phyloP scores from a whole-genome alignment of 176 grass and related monocot species.

The Hordeum vulgare region MorexV3_pseudomolecules_assembly NC_058519.1:339034605-339035104 shows the following conservation, averaged over 20 bases:
- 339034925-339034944: no score
- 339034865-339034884: conserved; percentile 44
- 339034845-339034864: conserved; percentile 49
- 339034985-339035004: no score
- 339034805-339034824: background rate
- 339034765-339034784: background rate
- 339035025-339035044: no score
- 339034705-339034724: background rate
- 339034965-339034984: no score
- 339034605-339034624: conserved; percentile 3
- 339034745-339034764: background rate
- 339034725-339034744: background rate
- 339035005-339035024: no score
- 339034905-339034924: no score
- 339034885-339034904: conserved; percentile 56
- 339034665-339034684: background rate
- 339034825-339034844: conserved; percentile 23
- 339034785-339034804: background rate
- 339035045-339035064: no score
- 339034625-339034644: background rate
- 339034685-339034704: conserved; percentile 1
- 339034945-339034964: no score
- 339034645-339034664: background rate
- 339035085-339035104: no score
- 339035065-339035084: no score